Percentiles rank a stretch among this genome's conserved stretches.
phyloP scores from a whole-genome alignment of 345 rosid species.

The Bruguiera sexangula region DNA sequence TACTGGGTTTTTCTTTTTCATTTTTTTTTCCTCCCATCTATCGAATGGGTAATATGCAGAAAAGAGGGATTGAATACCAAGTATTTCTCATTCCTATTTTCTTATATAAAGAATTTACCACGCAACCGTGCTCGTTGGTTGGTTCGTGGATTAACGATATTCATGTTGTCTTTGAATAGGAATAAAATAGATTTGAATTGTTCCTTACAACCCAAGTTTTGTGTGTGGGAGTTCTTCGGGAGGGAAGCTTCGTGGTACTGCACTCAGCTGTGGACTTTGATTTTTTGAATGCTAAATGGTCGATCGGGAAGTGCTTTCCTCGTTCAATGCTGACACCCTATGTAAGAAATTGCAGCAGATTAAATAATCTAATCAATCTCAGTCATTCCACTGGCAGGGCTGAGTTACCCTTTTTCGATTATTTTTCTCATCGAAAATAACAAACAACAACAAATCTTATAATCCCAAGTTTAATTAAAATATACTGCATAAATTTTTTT shows the following conservation, averaged over 20 bases:
- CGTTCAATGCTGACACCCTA: neutral
- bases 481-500: no score
- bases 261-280: neutral
- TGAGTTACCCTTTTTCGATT: neutral
- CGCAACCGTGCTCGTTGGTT: no score
- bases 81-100: neutral
- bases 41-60: slow-evolving; percentile 25
- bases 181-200: slow-evolving; percentile 4
- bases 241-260: slow-evolving; percentile 16
- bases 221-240: neutral
- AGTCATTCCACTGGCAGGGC: neutral
- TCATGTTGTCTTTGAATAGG: neutral
- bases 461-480: no score
- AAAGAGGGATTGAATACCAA: slow-evolving; percentile 2
- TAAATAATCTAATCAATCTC: no score
- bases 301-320: neutral
- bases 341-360: neutral
- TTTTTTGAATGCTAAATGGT: neutral
- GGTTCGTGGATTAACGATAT: neutral
- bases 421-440: neutral
- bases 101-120: neutral
- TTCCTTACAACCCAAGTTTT: neutral
- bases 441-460: no score
- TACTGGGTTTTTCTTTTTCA: neutral
- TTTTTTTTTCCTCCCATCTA: neutral